Percentiles rank a stretch among this genome's conserved stretches.
Conservation (phyloP, 2,329 filamentous ascomycete genomes). For the Colletotrichum godetiae region DNA sequence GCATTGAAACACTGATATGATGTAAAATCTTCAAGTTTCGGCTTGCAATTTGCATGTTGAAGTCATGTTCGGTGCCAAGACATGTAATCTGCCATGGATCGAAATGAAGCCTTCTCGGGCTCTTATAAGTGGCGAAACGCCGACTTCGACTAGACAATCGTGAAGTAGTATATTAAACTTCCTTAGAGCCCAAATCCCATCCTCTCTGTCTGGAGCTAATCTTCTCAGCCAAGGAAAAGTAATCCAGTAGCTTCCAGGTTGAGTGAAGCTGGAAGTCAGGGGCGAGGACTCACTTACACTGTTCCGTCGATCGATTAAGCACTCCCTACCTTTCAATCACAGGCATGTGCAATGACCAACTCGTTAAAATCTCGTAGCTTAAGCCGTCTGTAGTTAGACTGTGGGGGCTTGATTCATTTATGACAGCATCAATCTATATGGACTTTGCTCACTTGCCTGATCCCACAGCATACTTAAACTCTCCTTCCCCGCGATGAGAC, state of each 20-base stretch:
- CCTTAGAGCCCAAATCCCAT: not conserved
- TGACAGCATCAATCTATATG: not conserved
- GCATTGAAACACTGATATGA: not conserved
- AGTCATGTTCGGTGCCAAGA: not conserved
- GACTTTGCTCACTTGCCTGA: not conserved
- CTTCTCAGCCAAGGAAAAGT: not conserved
- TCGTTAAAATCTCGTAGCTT: not conserved
- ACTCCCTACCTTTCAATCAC: not conserved
- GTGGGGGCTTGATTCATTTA: not conserved
- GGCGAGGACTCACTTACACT: not conserved
- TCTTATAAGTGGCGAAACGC: not conserved
- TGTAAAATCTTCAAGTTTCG: not conserved
- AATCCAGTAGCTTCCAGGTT: not conserved
- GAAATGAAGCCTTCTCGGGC: not conserved
- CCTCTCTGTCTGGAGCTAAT: fast-evolving
- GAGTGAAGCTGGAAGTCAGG: not conserved
- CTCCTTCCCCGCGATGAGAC: not conserved
- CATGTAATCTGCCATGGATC: not conserved
- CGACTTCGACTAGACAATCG: not conserved
- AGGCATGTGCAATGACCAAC: not conserved
- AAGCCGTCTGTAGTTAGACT: not conserved
- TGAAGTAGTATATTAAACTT: not conserved
- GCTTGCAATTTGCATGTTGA: not conserved
- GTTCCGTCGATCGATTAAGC: not conserved
- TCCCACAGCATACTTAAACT: not conserved